Evolutionary conservation across 768 basidiomycete species (phyloP), one percentile per base, ranked within the genome.

Genomic region (Suillus variegatus): DNA sequence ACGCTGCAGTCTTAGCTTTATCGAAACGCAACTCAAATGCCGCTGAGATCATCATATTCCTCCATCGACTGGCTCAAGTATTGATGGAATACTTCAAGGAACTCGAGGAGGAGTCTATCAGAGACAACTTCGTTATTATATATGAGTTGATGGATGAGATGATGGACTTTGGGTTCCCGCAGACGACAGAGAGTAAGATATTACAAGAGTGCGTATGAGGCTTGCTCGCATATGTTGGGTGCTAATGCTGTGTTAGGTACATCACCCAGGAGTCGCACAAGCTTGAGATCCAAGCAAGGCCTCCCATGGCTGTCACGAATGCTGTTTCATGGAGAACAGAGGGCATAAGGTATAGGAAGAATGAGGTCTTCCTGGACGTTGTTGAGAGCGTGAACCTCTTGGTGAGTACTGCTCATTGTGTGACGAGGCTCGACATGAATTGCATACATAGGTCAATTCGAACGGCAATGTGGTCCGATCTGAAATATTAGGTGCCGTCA

Each of bases 151-250:
- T 99, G 82, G 97, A 99, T 73, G 97, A 99, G 82, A 98, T 99
- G 94, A 98, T 99, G 95, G 97, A 99, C 81, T 99, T 97, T 79
- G 97, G 97, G 9, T 98, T 91, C 75, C 97, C 97, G 0, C 97
- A 99, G 78, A 99, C 97, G 49, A 99, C 97, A 18, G 97, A 99
- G 81, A 95, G 93, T 85, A 99, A 99, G 84, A 99, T 99, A 71
- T 79, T 99, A 61, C 97, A 99, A 79, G 97, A 99, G 90, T 94
- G 68, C 51, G 43, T 47, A 13, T 38, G 2, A 46, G 55, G 52
- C 54, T 56, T 16, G 22, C 16, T 51, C 44, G 16, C 51, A 52
- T 25, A 25, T 16, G 18, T 58, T 51, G 28, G 60, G 51, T 60
- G 40, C 63, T 57, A 46, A 22, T 13, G 36, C 44, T 14, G 55